These are phyloP conservation scores for Kuraishia floccosa DNA, from an alignment of 805 yeast species.

Conservation along the genomic window DNA sequence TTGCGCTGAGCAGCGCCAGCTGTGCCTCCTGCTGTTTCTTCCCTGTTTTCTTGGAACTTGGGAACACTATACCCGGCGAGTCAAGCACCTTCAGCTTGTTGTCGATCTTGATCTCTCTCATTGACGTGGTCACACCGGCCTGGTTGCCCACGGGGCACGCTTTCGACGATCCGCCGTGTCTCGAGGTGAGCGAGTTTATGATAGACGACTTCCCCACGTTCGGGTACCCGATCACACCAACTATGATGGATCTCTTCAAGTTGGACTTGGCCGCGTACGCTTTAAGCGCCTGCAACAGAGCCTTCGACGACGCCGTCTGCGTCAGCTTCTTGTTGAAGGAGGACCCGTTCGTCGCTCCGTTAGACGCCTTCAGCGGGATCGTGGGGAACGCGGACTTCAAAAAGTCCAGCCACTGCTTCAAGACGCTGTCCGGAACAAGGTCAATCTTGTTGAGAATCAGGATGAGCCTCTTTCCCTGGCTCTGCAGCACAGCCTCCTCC, in stretches of 20 bases:
- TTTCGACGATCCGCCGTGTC: constrained; percentile 60
- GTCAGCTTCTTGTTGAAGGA: constrained; percentile 68
- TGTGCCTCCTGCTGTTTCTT: constrained; percentile 76
- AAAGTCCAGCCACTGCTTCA: constrained; percentile 76
- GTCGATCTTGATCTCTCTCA: constrained; percentile 89
- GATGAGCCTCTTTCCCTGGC: constrained; percentile 74
- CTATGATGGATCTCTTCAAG: constrained; percentile 79
- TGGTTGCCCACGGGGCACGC: constrained; percentile 97
- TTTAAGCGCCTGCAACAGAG: constrained; percentile 71
- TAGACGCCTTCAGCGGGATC: constrained; percentile 75
- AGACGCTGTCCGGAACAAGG: constrained; percentile 74
- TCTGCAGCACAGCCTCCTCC: constrained; percentile 78
- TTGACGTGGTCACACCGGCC: constrained; percentile 91
- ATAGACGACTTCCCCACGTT: constrained; percentile 95
- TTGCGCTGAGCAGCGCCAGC: constrained; percentile 74
- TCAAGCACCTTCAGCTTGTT: constrained; percentile 81
- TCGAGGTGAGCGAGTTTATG: constrained; percentile 76
- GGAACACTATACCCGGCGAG: constrained; percentile 97
- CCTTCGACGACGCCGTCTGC: constrained; percentile 58
- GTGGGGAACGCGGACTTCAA: constrained; percentile 83
- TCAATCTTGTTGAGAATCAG: constrained; percentile 87
- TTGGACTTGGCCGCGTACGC: constrained; percentile 76
- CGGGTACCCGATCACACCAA: constrained; percentile 96
- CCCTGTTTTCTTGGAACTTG: constrained; percentile 31
- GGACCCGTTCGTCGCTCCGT: constrained; percentile 57